Evolutionary conservation across 768 basidiomycete genomes (phyloP).

Genomic region (Auricularia auricula-judae): DNA sequence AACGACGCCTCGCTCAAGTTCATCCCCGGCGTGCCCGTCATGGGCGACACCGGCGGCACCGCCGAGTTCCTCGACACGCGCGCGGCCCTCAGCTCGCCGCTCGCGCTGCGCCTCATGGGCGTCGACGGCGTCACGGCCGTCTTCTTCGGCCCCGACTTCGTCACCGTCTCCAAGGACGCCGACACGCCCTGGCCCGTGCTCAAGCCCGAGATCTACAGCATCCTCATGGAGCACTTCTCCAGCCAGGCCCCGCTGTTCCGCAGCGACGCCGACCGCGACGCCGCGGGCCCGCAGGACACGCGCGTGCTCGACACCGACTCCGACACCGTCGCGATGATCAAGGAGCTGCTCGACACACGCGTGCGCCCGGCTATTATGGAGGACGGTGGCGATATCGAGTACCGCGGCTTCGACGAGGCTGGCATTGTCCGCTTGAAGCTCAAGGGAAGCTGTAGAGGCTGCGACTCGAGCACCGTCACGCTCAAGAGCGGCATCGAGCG

Average conservation of each 20-base stretch:
- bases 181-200: constrained; percentile 80
- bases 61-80: constrained; percentile 92
- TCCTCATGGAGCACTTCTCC: constrained; percentile 96
- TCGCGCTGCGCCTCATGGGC: constrained; percentile 92
- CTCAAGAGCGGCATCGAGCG: constrained; percentile 95
- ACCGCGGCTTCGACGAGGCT: constrained; percentile 76
- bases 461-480: constrained; percentile 87
- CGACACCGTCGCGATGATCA: constrained; percentile 98
- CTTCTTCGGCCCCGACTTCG: constrained; percentile 97
- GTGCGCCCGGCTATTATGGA: constrained; percentile 98
- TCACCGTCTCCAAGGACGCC: constrained; percentile 86
- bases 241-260: constrained; percentile 81
- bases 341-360: constrained; percentile 89
- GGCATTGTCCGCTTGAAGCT: constrained; percentile 72
- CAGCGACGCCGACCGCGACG: constrained; percentile 65
- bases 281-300: constrained; percentile 87
- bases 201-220: constrained; percentile 94
- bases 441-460: constrained; percentile 96
- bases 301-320: constrained; percentile 87
- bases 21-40: constrained; percentile 84
- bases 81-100: constrained; percentile 76
- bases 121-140: constrained; percentile 82
- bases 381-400: constrained; percentile 97
- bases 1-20: constrained; percentile 98
- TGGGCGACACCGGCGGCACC: constrained; percentile 57